Evolutionary conservation across 768 basidiomycete genomes (phyloP).

Genomic region (Postia placenta): DNA sequence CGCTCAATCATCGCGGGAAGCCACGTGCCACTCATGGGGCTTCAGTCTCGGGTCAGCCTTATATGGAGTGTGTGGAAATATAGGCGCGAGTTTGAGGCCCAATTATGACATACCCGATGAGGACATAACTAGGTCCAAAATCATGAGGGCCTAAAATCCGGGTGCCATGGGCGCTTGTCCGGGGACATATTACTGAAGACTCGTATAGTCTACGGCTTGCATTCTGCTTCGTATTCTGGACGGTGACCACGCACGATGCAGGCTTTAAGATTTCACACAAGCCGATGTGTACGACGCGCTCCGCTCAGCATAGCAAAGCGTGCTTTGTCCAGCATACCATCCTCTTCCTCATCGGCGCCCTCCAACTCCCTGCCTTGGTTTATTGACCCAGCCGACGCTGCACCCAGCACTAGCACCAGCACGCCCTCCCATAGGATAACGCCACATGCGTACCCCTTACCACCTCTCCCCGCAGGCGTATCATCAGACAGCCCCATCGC

Average conservation of each 20-base stretch:
- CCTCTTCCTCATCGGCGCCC: slow-evolving; percentile 2
- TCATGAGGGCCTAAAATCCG: too few species aligned
- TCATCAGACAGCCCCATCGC: slow-evolving; percentile 42
- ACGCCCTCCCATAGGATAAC: slow-evolving; percentile 5
- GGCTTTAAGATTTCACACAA: neutral
- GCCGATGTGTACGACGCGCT: neutral
- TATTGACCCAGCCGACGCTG: slow-evolving; percentile 39
- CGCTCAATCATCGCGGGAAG: neutral
- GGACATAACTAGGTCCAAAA: too few species aligned
- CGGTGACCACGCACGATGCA: too few species aligned
- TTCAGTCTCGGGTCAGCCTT: neutral
- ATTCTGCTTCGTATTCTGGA: too few species aligned
- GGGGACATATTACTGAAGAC: too few species aligned
- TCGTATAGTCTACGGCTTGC: too few species aligned
- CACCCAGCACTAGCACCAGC: slow-evolving; percentile 3
- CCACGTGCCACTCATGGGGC: neutral
- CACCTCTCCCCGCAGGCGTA: slow-evolving; percentile 44
- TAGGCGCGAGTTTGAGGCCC: too few species aligned
- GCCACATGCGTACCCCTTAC: slow-evolving; percentile 17
- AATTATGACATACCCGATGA: too few species aligned
- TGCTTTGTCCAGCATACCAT: slow-evolving; percentile 3
- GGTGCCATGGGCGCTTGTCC: too few species aligned
- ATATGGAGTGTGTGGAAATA: too few species aligned
- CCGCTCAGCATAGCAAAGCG: slow-evolving; percentile 3
- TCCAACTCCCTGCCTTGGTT: slow-evolving; percentile 54